These are phyloP conservation scores for Capronia epimyces DNA, from an alignment of 2,329 filamentous ascomycete species.

Conservation along the genomic window DNA sequence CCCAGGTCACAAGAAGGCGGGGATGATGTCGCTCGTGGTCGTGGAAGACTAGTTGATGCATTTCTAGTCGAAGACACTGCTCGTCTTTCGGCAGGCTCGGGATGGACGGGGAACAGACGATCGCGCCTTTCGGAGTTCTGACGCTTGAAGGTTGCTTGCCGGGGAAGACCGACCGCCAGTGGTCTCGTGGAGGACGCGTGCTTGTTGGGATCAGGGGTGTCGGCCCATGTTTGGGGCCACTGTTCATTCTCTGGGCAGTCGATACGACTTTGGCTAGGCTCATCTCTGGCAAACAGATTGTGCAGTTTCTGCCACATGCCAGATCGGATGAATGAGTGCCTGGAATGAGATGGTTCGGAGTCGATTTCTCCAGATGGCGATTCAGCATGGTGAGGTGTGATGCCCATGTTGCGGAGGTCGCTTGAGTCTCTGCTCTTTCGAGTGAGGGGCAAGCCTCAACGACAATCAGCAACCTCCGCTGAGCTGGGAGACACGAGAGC, in stretches of 20 bases:
- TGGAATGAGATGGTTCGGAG: slow-evolving; percentile 20
- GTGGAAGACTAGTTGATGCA: slow-evolving; percentile 27
- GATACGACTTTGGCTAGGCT: slow-evolving; percentile 17
- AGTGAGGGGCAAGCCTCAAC: slow-evolving; percentile 19
- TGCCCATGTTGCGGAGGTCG: slow-evolving; percentile 25
- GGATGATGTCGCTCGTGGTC: slow-evolving; percentile 43
- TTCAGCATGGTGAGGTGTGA: slow-evolving; percentile 23
- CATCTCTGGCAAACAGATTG: slow-evolving; percentile 27
- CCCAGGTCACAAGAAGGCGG: slow-evolving; percentile 36
- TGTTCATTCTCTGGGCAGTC: slow-evolving; percentile 19
- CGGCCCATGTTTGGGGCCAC: slow-evolving; percentile 18
- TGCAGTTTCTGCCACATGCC: slow-evolving; percentile 44
- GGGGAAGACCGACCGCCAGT: slow-evolving; percentile 72
- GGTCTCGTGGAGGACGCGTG: slow-evolving; percentile 19
- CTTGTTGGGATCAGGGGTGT: slow-evolving; percentile 8
- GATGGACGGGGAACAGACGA: slow-evolving; percentile 61
- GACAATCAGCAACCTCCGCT: slow-evolving; percentile 19
- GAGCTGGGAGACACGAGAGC: slow-evolving; percentile 14
- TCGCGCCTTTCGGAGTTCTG: slow-evolving; percentile 76
- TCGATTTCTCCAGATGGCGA: slow-evolving; percentile 16
- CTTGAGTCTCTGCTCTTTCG: slow-evolving; percentile 8
- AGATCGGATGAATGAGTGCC: slow-evolving; percentile 31
- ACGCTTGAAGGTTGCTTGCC: slow-evolving; percentile 72
- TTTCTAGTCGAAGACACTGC: slow-evolving; percentile 56
- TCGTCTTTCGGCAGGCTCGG: slow-evolving; percentile 62